phyloP scores from a whole-genome alignment of 495 filamentous ascomycete genomes.

The Xanthoparmelia taractica region DNA sequence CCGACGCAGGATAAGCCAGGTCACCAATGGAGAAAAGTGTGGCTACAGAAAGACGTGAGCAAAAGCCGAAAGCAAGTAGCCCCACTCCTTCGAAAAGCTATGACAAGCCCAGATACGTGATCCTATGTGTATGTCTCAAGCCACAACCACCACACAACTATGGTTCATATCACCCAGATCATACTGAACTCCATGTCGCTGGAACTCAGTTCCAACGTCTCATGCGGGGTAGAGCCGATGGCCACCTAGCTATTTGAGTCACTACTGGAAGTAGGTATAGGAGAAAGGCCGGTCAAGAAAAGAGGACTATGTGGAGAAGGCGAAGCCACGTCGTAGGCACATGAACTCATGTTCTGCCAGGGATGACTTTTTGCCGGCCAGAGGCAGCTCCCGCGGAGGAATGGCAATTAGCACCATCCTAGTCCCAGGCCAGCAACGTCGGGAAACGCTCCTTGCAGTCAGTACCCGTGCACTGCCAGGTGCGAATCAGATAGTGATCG shows the following conservation, averaged over 20 bases:
- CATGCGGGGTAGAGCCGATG: neutral
- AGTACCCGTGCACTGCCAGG: too few species aligned
- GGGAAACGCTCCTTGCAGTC: too few species aligned
- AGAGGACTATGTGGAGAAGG: too few species aligned
- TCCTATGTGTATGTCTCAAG: neutral
- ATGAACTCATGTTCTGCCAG: too few species aligned
- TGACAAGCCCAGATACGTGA: conserved; percentile 25
- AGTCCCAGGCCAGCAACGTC: too few species aligned
- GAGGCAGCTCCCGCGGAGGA: too few species aligned
- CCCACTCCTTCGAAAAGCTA: conserved; percentile 64
- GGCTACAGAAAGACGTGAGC: conserved; percentile 59
- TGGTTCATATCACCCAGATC: neutral
- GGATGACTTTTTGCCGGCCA: too few species aligned
- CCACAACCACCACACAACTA: neutral
- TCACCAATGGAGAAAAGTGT: conserved; percentile 36
- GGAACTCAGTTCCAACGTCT: neutral
- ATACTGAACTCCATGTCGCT: neutral
- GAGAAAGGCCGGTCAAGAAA: too few species aligned
- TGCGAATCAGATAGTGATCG: too few species aligned
- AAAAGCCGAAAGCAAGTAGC: conserved; percentile 86
- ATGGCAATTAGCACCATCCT: too few species aligned
- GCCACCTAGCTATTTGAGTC: neutral
- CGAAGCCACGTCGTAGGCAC: too few species aligned
- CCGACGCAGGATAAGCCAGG: conserved; percentile 28
- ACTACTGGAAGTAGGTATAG: neutral